These are phyloP conservation scores for Artemisia princeps DNA, from an alignment of 140 eudicot genomes.

Conservation along the genomic window DNA sequence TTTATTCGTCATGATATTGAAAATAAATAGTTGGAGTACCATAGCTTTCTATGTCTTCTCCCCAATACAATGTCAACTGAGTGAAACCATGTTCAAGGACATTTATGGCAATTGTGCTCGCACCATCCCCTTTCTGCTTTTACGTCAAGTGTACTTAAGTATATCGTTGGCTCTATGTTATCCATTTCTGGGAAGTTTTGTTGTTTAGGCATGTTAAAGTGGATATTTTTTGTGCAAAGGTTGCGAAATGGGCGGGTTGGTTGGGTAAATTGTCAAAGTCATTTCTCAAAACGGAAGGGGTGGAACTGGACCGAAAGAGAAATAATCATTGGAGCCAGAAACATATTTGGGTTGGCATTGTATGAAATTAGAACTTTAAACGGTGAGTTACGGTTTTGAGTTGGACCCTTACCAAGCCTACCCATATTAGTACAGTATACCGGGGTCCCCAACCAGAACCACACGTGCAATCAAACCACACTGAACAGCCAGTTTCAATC, in stretches of 20 bases:
- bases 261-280: no score
- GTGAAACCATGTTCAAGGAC: slow-evolving; percentile 3
- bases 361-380: neutral
- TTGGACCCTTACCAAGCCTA: no score
- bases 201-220: neutral
- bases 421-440: no score
- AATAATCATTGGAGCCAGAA: no score
- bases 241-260: slow-evolving; percentile 2
- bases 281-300: no score
- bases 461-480: no score
- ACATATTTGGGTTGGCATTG: no score
- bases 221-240: neutral
- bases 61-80: neutral
- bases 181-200: neutral
- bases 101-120: neutral
- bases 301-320: no score
- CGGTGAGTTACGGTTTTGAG: no score
- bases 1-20: neutral
- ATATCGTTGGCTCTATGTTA: neutral
- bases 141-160: neutral
- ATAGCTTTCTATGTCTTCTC: neutral
- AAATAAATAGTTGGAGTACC: slow-evolving; percentile 4
- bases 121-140: neutral
- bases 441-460: no score
- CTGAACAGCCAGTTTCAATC: no score